phyloP scores from a whole-genome alignment of 208 protist genomes.

The Histomonas meleagridis region DNA sequence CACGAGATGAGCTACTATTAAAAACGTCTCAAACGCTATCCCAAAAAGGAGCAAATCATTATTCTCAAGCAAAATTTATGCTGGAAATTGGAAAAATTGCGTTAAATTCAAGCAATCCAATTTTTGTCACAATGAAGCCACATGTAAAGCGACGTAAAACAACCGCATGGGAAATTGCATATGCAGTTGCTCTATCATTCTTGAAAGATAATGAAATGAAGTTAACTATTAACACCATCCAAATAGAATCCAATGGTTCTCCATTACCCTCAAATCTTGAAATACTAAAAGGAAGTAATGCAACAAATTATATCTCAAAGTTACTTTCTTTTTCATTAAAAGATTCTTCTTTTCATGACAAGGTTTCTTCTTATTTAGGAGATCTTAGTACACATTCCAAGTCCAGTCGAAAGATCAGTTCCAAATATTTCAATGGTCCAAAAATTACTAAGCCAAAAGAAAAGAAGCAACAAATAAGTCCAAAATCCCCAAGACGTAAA shows the following conservation, averaged over 20 bases:
- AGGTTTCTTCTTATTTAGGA: no score
- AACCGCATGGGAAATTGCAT: neutral
- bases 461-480: neutral
- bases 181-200: neutral
- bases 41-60: neutral
- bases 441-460: neutral
- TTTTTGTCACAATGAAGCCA: no score
- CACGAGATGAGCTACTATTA: neutral
- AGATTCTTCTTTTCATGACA: no score
- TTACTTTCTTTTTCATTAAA: neutral
- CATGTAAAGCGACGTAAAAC: no score
- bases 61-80: constrained; percentile 9
- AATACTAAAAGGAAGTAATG: neutral
- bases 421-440: neutral
- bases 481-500: neutral
- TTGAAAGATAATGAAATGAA: neutral
- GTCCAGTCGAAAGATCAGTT: no score
- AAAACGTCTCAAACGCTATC: neutral
- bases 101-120: no score
- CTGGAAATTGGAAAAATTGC: no score
- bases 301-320: neutral
- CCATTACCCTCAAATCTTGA: no score
- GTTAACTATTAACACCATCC: neutral
- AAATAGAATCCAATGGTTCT: no score
- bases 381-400: no score